These are phyloP conservation scores for Phoma sp. DNA, from an alignment of 2,329 filamentous ascomycete species.

Conservation along the genomic window DNA sequence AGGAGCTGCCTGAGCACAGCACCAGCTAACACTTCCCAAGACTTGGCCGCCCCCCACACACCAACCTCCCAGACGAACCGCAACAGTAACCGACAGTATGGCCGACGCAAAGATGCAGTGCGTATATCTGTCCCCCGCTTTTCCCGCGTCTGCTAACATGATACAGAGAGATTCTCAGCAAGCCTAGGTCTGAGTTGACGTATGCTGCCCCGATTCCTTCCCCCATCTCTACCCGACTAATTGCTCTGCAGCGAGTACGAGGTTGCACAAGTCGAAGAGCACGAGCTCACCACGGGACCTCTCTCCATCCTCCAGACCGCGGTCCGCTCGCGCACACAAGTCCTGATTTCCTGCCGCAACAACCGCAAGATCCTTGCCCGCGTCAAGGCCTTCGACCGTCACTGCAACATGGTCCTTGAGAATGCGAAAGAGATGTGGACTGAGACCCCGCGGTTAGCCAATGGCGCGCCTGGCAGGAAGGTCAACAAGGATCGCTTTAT, in stretches of 20 bases:
- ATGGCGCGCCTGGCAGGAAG: constrained; percentile 84
- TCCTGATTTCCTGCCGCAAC: constrained; percentile 96
- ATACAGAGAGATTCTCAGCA: constrained; percentile 83
- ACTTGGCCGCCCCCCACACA: constrained; percentile 6
- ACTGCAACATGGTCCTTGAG: constrained; percentile 99
- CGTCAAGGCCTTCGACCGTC: constrained; percentile 97
- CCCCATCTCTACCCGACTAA: constrained; percentile 22
- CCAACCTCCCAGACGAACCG: background rate
- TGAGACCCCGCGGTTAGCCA: constrained; percentile 81
- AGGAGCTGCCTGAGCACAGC: constrained; percentile 24
- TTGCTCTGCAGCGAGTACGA: constrained; percentile 76
- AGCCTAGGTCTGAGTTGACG: constrained; percentile 91
- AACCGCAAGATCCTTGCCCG: constrained; percentile 97
- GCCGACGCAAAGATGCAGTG: constrained; percentile 55
- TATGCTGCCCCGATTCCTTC: constrained; percentile 50
- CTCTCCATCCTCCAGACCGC: constrained; percentile 96
- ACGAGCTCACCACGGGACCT: constrained; percentile 79
- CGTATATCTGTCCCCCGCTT: constrained; percentile 15
- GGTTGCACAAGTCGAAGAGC: constrained; percentile 79
- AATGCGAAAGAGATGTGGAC: constrained; percentile 99
- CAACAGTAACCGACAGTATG: constrained; percentile 21
- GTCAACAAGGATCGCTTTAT: constrained; percentile 99
- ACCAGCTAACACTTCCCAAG: constrained; percentile 28
- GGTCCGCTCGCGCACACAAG: constrained; percentile 91
- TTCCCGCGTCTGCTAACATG: constrained; percentile 28